Conservation (phyloP, 345 rosid genomes). For the Leavenworthia alabamica region DNA sequence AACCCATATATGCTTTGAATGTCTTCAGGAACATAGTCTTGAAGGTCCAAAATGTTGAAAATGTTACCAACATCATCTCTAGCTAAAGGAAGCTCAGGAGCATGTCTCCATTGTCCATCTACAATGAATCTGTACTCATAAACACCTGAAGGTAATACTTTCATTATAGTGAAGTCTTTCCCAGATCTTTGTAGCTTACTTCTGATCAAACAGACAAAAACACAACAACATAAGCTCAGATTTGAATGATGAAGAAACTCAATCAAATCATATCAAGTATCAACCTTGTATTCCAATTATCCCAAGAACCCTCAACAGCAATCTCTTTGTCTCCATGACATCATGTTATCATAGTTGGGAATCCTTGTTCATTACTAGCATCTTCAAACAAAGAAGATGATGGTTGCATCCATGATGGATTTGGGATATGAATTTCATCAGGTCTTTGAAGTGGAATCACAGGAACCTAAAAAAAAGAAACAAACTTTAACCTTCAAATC, state of each 20-base stretch:
- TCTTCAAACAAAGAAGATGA: conserved; percentile 50
- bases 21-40: conserved; percentile 96
- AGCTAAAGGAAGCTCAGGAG: conserved; percentile 76
- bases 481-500: conserved; percentile 15
- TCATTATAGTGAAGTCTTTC: conserved; percentile 89
- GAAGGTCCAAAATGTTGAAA: conserved; percentile 79
- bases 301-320: conserved; percentile 97
- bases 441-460: conserved; percentile 84
- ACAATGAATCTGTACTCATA: conserved; percentile 87
- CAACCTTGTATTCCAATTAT: conserved; percentile 79
- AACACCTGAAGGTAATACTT: conserved; percentile 92
- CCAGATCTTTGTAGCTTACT: conserved; percentile 82
- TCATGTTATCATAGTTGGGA: conserved; percentile 96
- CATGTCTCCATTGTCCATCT: conserved; percentile 85
- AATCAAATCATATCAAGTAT: not conserved
- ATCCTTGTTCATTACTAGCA: conserved; percentile 52
- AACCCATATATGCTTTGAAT: conserved; percentile 81
- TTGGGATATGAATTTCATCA: conserved; percentile 73
- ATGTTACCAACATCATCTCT: conserved; percentile 73
- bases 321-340: conserved; percentile 75
- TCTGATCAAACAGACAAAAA: conserved; percentile 53
- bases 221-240: conserved; percentile 4
- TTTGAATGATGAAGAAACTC: not conserved
- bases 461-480: conserved; percentile 53
- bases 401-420: conserved; percentile 50